Conservation (phyloP, 441 rosid species). For the Daphne laureola region DNA sequence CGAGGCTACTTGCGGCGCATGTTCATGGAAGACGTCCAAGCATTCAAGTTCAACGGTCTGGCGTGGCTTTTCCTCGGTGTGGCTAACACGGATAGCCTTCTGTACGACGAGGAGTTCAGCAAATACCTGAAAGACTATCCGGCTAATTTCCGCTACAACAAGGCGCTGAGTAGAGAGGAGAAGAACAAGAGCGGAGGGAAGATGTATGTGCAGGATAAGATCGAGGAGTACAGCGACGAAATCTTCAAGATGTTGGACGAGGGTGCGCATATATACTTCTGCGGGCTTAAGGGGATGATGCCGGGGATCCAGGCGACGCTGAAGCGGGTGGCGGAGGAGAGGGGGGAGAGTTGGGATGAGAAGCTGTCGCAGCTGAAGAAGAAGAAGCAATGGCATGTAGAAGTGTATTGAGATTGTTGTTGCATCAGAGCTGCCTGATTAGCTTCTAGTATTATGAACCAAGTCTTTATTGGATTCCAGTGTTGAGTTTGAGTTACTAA, state of each 20-base stretch:
- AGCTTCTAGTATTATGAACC: too few species aligned
- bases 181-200: slow-evolving; percentile 89
- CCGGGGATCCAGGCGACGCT: slow-evolving; percentile 91
- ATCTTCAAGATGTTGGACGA: slow-evolving; percentile 75
- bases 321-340: slow-evolving; percentile 73
- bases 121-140: slow-evolving; percentile 72
- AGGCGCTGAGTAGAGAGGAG: slow-evolving; percentile 83
- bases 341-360: slow-evolving; percentile 94
- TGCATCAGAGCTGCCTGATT: background rate
- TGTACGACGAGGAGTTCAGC: slow-evolving; percentile 79
- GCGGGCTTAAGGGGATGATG: slow-evolving; percentile 98
- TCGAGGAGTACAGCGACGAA: slow-evolving; percentile 86
- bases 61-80: slow-evolving; percentile 99
- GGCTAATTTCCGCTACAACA: slow-evolving; percentile 71
- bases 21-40: slow-evolving; percentile 88
- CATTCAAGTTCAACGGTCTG: slow-evolving; percentile 75
- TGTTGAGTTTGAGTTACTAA: too few species aligned
- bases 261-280: slow-evolving; percentile 94
- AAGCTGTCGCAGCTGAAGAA: slow-evolving; percentile 92
- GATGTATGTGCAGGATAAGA: slow-evolving; percentile 97
- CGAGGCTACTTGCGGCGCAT: slow-evolving; percentile 92
- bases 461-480: too few species aligned
- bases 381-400: slow-evolving; percentile 99
- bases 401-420: slow-evolving; percentile 52
- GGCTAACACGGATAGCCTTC: slow-evolving; percentile 91